Conservation (phyloP, 768 basidiomycete species). For the Lactarius trivialis region DNA sequence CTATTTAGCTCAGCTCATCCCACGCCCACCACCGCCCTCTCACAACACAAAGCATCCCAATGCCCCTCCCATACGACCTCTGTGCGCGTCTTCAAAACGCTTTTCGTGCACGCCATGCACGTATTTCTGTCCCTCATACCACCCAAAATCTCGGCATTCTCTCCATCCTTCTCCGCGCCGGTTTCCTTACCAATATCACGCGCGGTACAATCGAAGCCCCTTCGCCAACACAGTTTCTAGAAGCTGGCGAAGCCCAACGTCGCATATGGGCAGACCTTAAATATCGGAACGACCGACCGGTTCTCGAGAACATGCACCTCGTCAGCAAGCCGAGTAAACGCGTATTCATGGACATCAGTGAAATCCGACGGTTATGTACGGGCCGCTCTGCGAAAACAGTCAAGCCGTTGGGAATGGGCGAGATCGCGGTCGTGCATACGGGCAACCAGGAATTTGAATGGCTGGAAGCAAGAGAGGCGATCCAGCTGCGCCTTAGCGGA, state of each 20-base stretch:
- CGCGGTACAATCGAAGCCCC: constrained; percentile 66
- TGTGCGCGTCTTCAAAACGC: constrained; percentile 91
- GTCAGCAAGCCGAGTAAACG: constrained; percentile 80
- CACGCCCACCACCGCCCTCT: not conserved
- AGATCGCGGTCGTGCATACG: constrained; percentile 82
- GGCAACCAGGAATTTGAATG: constrained; percentile 67
- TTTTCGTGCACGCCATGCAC: constrained; percentile 77
- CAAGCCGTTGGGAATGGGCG: constrained; percentile 83
- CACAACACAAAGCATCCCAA: constrained; percentile 13
- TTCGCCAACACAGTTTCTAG: constrained; percentile 55
- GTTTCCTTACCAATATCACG: constrained; percentile 78
- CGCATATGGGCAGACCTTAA: constrained; percentile 95
- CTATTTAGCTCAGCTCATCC: not conserved
- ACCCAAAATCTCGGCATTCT: constrained; percentile 90
- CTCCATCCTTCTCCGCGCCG: constrained; percentile 84
- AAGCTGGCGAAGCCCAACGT: constrained; percentile 53
- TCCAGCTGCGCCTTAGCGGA: constrained; percentile 68
- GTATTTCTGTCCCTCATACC: constrained; percentile 72
- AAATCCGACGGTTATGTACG: constrained; percentile 72
- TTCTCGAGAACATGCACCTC: constrained; percentile 71
- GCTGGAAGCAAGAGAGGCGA: constrained; percentile 90
- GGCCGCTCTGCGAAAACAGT: constrained; percentile 78
- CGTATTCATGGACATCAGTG: constrained; percentile 64
- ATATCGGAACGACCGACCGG: constrained; percentile 84
- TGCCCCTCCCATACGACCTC: constrained; percentile 74